Evolutionary conservation across 495 filamentous ascomycete genomes (phyloP).

Genomic region (Mycothermus thermophilus): DNA sequence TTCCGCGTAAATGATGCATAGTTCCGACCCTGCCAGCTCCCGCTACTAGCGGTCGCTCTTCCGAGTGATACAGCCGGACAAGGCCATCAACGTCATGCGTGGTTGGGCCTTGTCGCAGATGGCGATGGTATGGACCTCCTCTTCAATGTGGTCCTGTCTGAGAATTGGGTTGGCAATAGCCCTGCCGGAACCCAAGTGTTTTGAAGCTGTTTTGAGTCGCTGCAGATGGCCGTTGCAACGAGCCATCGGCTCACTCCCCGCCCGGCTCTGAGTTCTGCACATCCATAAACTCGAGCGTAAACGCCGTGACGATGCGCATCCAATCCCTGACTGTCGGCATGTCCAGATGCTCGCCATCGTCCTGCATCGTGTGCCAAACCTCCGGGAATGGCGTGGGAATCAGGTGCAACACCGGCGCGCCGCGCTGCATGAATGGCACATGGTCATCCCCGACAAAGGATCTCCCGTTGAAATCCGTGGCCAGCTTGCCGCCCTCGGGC

Average conservation of each 20-base stretch:
- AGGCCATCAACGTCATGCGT: no score
- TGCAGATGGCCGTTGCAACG: no score
- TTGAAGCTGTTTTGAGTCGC: no score
- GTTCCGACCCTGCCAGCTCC: no score
- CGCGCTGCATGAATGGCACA: conserved; percentile 64
- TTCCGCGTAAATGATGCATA: no score
- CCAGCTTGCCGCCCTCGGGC: conserved; percentile 38
- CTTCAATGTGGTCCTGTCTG: no score
- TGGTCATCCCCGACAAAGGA: conserved; percentile 61
- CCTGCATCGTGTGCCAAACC: conserved; percentile 70
- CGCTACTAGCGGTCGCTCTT: no score
- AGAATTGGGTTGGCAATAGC: no score
- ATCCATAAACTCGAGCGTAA: conserved; percentile 77
- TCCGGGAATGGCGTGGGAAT: conserved; percentile 65
- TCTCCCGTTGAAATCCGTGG: conserved; percentile 26
- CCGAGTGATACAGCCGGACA: no score
- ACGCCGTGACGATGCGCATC: conserved; percentile 62
- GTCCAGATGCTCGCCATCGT: conserved; percentile 76
- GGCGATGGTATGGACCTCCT: no score
- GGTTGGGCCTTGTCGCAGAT: no score
- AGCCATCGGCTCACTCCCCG: background rate
- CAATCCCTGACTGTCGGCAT: conserved; percentile 67
- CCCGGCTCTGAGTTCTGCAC: conserved; percentile 15
- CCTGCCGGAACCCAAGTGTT: no score
- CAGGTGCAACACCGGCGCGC: conserved; percentile 70